Conservation (phyloP, 2,329 filamentous ascomycete species). For the Botryotinia globosa region DNA sequence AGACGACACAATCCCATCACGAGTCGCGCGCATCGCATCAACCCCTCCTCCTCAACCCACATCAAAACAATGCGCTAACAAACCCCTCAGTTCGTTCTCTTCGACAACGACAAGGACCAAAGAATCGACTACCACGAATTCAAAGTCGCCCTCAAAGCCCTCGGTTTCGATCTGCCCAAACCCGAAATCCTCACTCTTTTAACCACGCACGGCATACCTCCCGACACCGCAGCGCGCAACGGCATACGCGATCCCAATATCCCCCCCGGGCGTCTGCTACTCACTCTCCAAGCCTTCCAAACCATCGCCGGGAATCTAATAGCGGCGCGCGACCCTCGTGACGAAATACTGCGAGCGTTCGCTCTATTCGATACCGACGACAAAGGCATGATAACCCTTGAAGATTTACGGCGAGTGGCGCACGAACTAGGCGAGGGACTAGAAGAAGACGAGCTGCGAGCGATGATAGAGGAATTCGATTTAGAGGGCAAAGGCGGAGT, state of each 20-base stretch:
- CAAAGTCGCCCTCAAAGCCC: constrained; percentile 90
- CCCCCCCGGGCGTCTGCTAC: constrained; percentile 56
- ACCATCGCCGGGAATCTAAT: constrained; percentile 78
- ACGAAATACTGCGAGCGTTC: constrained; percentile 90
- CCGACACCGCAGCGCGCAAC: constrained; percentile 44
- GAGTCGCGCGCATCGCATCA: not conserved
- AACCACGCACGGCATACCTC: constrained; percentile 69
- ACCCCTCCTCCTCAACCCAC: not conserved
- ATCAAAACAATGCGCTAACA: constrained; percentile 12
- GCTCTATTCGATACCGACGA: constrained; percentile 87
- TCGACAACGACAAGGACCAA: constrained; percentile 93
- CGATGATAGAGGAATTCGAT: constrained; percentile 99
- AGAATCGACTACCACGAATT: constrained; percentile 98
- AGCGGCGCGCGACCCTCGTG: constrained; percentile 75
- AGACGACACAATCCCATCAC: not conserved
- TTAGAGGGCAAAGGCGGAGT: constrained; percentile 85
- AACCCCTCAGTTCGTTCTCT: constrained; percentile 72
- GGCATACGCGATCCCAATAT: constrained; percentile 53
- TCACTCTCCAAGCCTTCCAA: constrained; percentile 71
- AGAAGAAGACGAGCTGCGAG: constrained; percentile 85
- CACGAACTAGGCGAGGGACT: constrained; percentile 89
- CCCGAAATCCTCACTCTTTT: constrained; percentile 78
- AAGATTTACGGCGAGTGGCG: constrained; percentile 83
- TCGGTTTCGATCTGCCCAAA: constrained; percentile 90
- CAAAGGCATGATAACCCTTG: constrained; percentile 87